Evolutionary conservation across 495 filamentous ascomycete species (phyloP).

Genomic region (Penicillium silybi): DNA sequence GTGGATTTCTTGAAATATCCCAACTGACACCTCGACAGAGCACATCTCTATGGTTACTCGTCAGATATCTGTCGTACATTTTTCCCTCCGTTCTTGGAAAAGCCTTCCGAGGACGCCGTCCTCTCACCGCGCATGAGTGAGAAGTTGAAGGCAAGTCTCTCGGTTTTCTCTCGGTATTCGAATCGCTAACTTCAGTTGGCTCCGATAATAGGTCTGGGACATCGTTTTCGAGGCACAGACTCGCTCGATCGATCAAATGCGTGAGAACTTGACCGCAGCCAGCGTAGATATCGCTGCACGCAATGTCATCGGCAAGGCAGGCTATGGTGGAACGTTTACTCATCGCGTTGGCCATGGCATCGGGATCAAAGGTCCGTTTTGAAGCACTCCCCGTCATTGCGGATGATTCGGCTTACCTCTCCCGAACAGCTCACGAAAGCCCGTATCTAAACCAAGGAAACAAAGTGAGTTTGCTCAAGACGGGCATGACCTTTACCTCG

Average conservation of each 20-base stretch:
- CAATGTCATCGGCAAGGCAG: conserved; percentile 45
- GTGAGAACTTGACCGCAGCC: conserved; percentile 43
- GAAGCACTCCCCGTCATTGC: too few species aligned
- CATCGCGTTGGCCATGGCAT: conserved; percentile 56
- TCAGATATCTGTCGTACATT: conserved; percentile 57
- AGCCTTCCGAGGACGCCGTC: conserved; percentile 6
- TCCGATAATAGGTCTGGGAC: conserved; percentile 42
- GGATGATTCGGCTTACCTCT: neutral
- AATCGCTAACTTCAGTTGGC: neutral
- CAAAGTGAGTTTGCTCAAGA: conserved; percentile 28
- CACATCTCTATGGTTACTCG: conserved; percentile 53
- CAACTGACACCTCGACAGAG: conserved; percentile 25
- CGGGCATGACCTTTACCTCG: conserved; percentile 53
- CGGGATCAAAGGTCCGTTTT: conserved; percentile 46
- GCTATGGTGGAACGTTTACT: conserved; percentile 50
- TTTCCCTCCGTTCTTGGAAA: conserved; percentile 36
- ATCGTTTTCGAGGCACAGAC: conserved; percentile 50
- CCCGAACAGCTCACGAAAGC: conserved; percentile 45
- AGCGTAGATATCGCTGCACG: conserved; percentile 52
- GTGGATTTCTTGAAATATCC: neutral
- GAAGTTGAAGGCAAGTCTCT: conserved; percentile 34
- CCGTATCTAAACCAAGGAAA: conserved; percentile 57
- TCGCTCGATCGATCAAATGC: conserved; percentile 37
- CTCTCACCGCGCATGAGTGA: conserved; percentile 26
- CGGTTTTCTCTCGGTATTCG: neutral